Conservation (phyloP, 176 grass and related monocot genomes). For the Oryza meyeriana region DNA sequence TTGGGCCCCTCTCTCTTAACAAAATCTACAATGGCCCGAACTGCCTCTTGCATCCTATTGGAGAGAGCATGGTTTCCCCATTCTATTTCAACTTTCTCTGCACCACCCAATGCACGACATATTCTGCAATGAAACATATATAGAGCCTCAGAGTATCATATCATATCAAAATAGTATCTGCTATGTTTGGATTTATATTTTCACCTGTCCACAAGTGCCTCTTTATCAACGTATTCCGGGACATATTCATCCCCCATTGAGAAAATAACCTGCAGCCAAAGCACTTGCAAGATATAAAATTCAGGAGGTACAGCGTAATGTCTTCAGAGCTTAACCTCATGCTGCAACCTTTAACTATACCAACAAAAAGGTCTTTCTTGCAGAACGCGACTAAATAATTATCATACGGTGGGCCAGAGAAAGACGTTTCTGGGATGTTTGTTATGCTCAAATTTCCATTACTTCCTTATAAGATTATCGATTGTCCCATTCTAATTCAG, state of each 20-base stretch:
- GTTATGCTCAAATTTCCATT: background rate
- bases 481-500: background rate
- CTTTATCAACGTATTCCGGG: constrained; percentile 92
- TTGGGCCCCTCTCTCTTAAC: constrained; percentile 94
- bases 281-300: constrained; percentile 19
- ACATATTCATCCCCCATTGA: constrained; percentile 96
- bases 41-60: constrained; percentile 89
- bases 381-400: background rate
- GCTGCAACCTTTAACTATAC: background rate
- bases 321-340: background rate
- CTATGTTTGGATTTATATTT: constrained; percentile 6
- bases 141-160: constrained; percentile 23
- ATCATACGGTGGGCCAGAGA: background rate
- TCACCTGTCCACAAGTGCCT: constrained; percentile 78
- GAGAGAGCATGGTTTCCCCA: constrained; percentile 90
- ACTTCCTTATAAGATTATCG: background rate
- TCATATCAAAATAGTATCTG: background rate
- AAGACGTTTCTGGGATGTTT: constrained; percentile 1
- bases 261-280: constrained; percentile 78
- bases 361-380: background rate
- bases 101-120: constrained; percentile 72
- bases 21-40: constrained; percentile 92
- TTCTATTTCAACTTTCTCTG: constrained; percentile 93
- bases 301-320: background rate
- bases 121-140: constrained; percentile 46